Conservation (phyloP, 1,284 basidiomycete species). For the Puccinia triticina region DNA sequence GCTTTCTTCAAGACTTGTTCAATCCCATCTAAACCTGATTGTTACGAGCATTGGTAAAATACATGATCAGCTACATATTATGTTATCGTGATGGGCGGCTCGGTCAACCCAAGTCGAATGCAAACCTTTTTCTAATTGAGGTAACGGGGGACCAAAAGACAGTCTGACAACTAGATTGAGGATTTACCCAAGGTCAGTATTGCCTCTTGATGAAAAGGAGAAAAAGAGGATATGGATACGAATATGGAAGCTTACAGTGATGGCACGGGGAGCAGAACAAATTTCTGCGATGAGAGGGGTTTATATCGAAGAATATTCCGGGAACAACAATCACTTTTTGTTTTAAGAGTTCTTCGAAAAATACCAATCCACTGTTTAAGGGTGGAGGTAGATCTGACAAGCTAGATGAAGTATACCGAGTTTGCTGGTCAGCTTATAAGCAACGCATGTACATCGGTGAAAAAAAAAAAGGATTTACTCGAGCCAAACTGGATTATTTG, state of each 20-base stretch:
- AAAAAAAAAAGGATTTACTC: constrained; percentile 60
- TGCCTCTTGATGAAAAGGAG: neutral
- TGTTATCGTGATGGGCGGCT: neutral
- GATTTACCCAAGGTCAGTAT: neutral
- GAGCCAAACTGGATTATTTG: constrained; percentile 51
- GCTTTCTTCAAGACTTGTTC: constrained; percentile 74
- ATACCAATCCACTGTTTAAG: constrained; percentile 83
- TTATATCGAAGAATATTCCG: constrained; percentile 80
- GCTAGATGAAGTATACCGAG: constrained; percentile 71
- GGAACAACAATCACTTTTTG: constrained; percentile 87
- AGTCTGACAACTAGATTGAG: constrained; percentile 56
- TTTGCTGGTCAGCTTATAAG: neutral
- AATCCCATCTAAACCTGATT: constrained; percentile 77
- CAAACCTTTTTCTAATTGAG: constrained; percentile 76
- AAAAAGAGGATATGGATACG: constrained; percentile 61
- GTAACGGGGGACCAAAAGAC: constrained; percentile 80
- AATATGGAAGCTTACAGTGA: constrained; percentile 68
- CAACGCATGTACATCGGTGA: constrained; percentile 69
- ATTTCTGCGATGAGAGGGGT: constrained; percentile 74
- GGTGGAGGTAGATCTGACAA: constrained; percentile 75
- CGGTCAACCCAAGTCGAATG: constrained; percentile 3
- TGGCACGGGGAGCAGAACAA: constrained; percentile 89
- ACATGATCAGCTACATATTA: neutral
- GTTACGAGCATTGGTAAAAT: neutral
- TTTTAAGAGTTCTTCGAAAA: constrained; percentile 92